Evolutionary conservation across 176 grass and related monocot species (phyloP).

Genomic region (Carex parvula): DNA sequence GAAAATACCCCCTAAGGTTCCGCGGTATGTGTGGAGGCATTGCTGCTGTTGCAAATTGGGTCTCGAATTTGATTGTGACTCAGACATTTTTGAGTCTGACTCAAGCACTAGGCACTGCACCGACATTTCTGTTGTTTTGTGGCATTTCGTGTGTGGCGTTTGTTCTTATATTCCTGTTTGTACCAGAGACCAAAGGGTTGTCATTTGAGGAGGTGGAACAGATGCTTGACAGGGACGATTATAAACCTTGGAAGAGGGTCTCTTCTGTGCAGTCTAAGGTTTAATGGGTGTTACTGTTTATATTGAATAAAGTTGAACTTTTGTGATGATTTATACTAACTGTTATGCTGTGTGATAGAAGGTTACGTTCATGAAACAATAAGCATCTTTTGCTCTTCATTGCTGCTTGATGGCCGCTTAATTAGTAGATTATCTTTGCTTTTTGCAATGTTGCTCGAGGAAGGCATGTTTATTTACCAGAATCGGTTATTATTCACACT

Average conservation of each 20-base stretch:
- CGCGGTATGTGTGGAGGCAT: conserved; percentile 82
- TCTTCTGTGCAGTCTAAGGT: conserved; percentile 19
- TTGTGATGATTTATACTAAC: conserved; percentile 6
- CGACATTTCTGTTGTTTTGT: conserved; percentile 88
- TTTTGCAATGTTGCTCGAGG: background rate
- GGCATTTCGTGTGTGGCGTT: conserved; percentile 51
- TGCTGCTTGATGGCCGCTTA: background rate
- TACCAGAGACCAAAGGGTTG: conserved; percentile 95
- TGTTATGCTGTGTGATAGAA: background rate
- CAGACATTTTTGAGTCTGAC: conserved; percentile 90
- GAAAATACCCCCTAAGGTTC: conserved; percentile 88
- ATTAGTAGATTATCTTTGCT: background rate
- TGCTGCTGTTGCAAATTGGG: conserved; percentile 92
- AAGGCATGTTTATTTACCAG: background rate
- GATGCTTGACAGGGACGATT: conserved; percentile 72
- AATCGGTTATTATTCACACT: no score
- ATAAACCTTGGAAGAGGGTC: conserved; percentile 74
- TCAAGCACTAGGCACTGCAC: conserved; percentile 69
- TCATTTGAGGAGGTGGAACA: conserved; percentile 86
- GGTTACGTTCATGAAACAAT: background rate
- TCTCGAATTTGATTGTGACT: conserved; percentile 88
- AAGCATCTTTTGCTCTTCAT: background rate
- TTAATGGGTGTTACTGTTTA: conserved; percentile 13
- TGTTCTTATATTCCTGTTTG: conserved; percentile 61
- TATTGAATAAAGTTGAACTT: conserved; percentile 1